phyloP scores from a whole-genome alignment of 129 eudicot genomes.

The Silybum marianum region DNA sequence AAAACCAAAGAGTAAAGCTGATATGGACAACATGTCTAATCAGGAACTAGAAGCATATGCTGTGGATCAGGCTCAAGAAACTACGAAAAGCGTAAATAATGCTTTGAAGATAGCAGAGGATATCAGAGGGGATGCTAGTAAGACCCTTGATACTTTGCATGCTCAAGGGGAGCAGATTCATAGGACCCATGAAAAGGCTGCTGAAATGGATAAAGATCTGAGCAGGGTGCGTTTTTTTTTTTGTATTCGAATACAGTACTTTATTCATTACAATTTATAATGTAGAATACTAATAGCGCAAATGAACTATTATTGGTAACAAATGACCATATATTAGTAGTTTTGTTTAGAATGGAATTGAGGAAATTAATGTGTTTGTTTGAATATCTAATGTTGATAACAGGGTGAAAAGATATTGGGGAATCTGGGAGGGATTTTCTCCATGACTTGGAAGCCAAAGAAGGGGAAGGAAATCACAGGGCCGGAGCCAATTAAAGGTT shows the following conservation, averaged over 20 bases:
- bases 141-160: conserved; percentile 85
- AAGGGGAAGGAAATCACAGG: conserved; percentile 67
- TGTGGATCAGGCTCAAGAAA: conserved; percentile 66
- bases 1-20: conserved; percentile 42
- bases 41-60: conserved; percentile 90
- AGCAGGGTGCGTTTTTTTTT: conserved; percentile 49
- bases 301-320: too few relatives aligned
- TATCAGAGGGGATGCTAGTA: conserved; percentile 61
- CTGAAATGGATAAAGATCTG: conserved; percentile 75
- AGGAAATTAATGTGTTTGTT: not conserved
- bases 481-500: conserved; percentile 67
- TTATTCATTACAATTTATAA: not conserved
- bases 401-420: conserved; percentile 93
- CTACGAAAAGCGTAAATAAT: conserved; percentile 71
- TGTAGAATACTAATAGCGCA: not conserved
- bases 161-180: conserved; percentile 94
- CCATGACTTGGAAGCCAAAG: conserved; percentile 97
- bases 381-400: conserved; percentile 20
- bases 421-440: conserved; percentile 93
- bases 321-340: too few relatives aligned
- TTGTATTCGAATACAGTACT: not conserved
- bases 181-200: conserved; percentile 81
- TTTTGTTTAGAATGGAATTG: not conserved
- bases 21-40: conserved; percentile 65
- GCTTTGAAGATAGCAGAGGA: conserved; percentile 81